Evolutionary conservation across 2,329 filamentous ascomycete genomes (phyloP).

Genomic region (Mycosphaerelloides madeirae): DNA sequence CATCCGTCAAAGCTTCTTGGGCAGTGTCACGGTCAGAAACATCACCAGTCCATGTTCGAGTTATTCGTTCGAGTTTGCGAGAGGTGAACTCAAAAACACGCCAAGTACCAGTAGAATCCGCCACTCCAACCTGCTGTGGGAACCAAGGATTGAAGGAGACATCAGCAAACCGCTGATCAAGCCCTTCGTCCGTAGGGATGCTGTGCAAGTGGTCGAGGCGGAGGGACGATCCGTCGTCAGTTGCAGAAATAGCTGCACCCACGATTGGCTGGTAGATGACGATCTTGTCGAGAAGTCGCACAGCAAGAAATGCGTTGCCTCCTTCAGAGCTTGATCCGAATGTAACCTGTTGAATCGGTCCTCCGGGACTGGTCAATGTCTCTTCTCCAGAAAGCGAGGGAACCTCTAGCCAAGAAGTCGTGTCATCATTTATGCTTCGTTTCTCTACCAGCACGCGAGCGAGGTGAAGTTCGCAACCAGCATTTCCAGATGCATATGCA

Average conservation of each 20-base stretch:
- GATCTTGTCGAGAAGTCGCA: constrained; percentile 44
- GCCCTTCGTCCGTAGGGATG: constrained; percentile 51
- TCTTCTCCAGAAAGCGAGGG: constrained; percentile 46
- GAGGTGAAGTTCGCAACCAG: constrained; percentile 56
- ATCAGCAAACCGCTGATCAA: constrained; percentile 56
- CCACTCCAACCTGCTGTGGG: constrained; percentile 57
- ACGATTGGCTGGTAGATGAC: constrained; percentile 45
- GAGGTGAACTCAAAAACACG: constrained; percentile 58
- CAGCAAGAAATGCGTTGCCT: constrained; percentile 45
- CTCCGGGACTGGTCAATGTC: constrained; percentile 53
- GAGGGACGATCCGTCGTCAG: constrained; percentile 44
- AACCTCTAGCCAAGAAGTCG: constrained; percentile 46
- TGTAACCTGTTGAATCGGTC: constrained; percentile 51
- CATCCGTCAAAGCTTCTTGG: constrained; percentile 34
- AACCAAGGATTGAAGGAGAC: constrained; percentile 61
- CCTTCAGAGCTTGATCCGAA: constrained; percentile 46
- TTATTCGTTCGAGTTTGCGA: constrained; percentile 12
- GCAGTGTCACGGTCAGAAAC: too few species aligned
- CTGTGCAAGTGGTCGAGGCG: constrained; percentile 52
- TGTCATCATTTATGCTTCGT: constrained; percentile 52
- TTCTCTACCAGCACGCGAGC: constrained; percentile 47
- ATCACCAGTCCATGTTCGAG: too few species aligned
- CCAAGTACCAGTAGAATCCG: constrained; percentile 64
- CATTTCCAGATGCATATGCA: constrained; percentile 46
- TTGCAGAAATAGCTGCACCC: constrained; percentile 14